phyloP scores from a whole-genome alignment of 768 basidiomycete genomes.

The Agrocybe chaxingu region DNA sequence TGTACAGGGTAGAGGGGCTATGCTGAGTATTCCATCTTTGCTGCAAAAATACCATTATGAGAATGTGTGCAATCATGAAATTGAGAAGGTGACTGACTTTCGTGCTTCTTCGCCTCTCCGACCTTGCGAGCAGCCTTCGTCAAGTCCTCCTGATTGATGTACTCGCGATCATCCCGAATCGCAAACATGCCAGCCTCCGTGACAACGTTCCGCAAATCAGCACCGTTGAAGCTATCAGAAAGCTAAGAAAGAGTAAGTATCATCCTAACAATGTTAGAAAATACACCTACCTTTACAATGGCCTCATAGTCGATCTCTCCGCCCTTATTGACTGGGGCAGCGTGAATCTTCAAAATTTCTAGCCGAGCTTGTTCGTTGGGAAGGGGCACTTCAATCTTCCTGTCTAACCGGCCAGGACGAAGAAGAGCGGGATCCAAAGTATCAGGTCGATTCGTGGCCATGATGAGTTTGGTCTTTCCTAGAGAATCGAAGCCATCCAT shows the following conservation, averaged over 20 bases:
- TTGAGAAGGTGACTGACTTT: slow-evolving; percentile 57
- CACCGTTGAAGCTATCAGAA: slow-evolving; percentile 93
- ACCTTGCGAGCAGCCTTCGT: slow-evolving; percentile 96
- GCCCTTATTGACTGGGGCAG: slow-evolving; percentile 88
- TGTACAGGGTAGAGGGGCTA: slow-evolving; percentile 23
- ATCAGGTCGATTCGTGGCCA: slow-evolving; percentile 99
- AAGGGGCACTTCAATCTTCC: slow-evolving; percentile 96
- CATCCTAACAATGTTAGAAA: slow-evolving; percentile 1
- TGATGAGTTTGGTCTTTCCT: slow-evolving; percentile 93
- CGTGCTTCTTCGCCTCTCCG: slow-evolving; percentile 95
- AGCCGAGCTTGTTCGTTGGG: slow-evolving; percentile 96
- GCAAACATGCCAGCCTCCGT: slow-evolving; percentile 99
- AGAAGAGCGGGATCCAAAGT: slow-evolving; percentile 96
- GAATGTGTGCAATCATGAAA: background rate
- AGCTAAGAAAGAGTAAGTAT: slow-evolving; percentile 40
- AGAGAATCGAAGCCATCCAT: slow-evolving; percentile 99
- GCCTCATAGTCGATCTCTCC: slow-evolving; percentile 98
- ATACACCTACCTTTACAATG: slow-evolving; percentile 76
- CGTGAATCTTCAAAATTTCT: slow-evolving; percentile 98
- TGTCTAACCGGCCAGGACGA: slow-evolving; percentile 92
- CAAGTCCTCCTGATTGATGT: slow-evolving; percentile 90
- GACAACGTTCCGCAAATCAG: slow-evolving; percentile 91
- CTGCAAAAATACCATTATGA: slow-evolving; percentile 24
- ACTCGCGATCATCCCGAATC: slow-evolving; percentile 94
- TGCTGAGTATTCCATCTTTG: slow-evolving; percentile 53